phyloP scores from a whole-genome alignment of 805 yeast genomes.

The Ogataea neopini region DNA sequence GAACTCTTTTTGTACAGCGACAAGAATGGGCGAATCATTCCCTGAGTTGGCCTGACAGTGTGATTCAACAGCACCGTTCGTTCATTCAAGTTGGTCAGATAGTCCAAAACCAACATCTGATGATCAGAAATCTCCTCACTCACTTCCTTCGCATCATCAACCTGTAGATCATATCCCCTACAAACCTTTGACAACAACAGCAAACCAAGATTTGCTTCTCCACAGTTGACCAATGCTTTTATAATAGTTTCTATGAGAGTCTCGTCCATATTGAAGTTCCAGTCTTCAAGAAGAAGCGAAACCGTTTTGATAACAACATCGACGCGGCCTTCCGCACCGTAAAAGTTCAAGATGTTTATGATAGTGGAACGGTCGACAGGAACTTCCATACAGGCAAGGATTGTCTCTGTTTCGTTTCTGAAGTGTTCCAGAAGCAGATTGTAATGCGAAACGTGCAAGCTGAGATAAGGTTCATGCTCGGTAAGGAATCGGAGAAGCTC shows the following conservation, averaged over 20 bases:
- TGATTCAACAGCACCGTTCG: constrained; percentile 8
- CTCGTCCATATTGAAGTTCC: constrained; percentile 14
- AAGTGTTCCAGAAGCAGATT: constrained; percentile 9
- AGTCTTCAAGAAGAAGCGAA: constrained; percentile 9
- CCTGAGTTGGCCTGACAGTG: constrained; percentile 19
- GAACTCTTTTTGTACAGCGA: constrained; percentile 10
- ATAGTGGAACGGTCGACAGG: constrained; percentile 19
- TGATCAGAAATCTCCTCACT: background rate
- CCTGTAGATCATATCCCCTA: constrained; percentile 13
- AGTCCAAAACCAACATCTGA: constrained; percentile 17
- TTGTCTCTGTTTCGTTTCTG: background rate
- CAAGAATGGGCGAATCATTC: constrained; percentile 19
- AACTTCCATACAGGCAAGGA: constrained; percentile 4
- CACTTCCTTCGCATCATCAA: background rate
- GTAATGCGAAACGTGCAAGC: constrained; percentile 15
- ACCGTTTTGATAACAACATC: constrained; percentile 10
- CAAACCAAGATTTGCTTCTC: constrained; percentile 15
- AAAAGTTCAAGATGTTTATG: constrained; percentile 6
- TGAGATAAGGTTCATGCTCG: background rate
- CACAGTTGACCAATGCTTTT: constrained; percentile 11
- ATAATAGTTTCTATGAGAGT: constrained; percentile 12
- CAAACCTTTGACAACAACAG: constrained; percentile 15
- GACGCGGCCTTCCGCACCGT: constrained; percentile 7
- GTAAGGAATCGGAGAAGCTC: constrained; percentile 7
- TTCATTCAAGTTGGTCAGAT: constrained; percentile 11